Conservation (phyloP, 2,329 filamentous ascomycete species). For the Colletotrichum filicis region DNA sequence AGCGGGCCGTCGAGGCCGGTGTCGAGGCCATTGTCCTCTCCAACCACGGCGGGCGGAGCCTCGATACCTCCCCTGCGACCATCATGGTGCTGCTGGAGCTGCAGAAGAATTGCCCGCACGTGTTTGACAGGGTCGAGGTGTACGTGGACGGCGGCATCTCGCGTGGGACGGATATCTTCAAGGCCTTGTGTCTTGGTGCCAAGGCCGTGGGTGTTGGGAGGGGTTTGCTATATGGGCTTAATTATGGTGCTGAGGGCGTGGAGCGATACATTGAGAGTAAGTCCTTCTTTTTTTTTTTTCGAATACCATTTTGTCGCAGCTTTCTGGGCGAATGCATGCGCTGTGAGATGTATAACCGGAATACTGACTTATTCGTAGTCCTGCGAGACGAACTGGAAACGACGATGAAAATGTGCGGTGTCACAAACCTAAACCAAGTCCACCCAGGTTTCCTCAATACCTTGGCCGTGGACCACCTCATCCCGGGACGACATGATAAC, state of each 20-base stretch:
- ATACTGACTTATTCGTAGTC: constrained; percentile 44
- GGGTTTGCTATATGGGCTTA: constrained; percentile 68
- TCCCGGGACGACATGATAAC: constrained; percentile 54
- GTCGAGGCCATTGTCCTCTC: constrained; percentile 75
- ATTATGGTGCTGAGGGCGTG: constrained; percentile 70
- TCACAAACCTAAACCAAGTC: constrained; percentile 69
- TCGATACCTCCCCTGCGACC: constrained; percentile 62
- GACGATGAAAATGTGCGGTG: constrained; percentile 73
- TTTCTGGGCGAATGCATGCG: not conserved
- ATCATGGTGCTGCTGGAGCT: constrained; percentile 72
- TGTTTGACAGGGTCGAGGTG: constrained; percentile 70
- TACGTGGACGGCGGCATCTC: constrained; percentile 73
- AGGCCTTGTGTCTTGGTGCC: constrained; percentile 73
- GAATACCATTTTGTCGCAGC: no score
- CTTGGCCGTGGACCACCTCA: constrained; percentile 57
- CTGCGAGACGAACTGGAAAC: constrained; percentile 71
- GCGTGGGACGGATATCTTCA: constrained; percentile 75
- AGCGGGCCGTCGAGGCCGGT: constrained; percentile 66
- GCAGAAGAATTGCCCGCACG: constrained; percentile 67
- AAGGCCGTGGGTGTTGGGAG: constrained; percentile 72
- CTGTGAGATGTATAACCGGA: not conserved
- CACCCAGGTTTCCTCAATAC: constrained; percentile 71
- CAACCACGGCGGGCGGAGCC: constrained; percentile 75
- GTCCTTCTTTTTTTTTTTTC: constrained; percentile 38
- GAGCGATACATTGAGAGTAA: constrained; percentile 63